Evolutionary conservation across 164 flowering plant genomes (phyloP).

Genomic region (Dillenia turbinata): DNA sequence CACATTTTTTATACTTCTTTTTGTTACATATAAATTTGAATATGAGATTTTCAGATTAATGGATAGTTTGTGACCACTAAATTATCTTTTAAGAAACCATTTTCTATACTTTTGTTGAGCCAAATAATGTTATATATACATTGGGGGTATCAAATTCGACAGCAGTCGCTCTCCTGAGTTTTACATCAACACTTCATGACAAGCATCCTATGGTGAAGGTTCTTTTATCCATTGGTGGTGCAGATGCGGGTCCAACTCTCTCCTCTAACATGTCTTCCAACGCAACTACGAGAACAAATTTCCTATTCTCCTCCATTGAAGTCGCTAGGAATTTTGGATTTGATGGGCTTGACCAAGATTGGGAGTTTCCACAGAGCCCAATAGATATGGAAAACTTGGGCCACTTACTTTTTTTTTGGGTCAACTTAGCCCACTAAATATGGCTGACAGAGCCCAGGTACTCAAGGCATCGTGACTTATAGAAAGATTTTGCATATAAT

Average conservation of each 20-base stretch:
- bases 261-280: constrained; percentile 14
- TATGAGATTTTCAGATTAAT: no score
- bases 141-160: no score
- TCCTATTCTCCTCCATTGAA: constrained; percentile 11
- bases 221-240: constrained; percentile 25
- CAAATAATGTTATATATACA: not conserved
- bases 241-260: not conserved
- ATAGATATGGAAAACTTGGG: constrained; percentile 12
- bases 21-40: no score
- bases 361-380: constrained; percentile 13
- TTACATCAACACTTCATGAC: constrained; percentile 16
- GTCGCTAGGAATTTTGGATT: constrained; percentile 14
- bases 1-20: no score
- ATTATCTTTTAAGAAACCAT: no score
- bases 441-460: constrained; percentile 12
- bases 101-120: constrained; percentile 15
- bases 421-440: no score
- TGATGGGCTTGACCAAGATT: constrained; percentile 21
- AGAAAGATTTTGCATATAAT: constrained; percentile 9
- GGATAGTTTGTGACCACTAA: no score
- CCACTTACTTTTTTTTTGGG: no score
- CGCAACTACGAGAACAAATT: not conserved
- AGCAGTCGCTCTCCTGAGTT: not conserved
- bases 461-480: constrained; percentile 16
- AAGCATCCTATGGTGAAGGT: constrained; percentile 12